phyloP scores from a whole-genome alignment of 2,329 filamentous ascomycete genomes.

The Magnaporthiopsis incrustans region DNA sequence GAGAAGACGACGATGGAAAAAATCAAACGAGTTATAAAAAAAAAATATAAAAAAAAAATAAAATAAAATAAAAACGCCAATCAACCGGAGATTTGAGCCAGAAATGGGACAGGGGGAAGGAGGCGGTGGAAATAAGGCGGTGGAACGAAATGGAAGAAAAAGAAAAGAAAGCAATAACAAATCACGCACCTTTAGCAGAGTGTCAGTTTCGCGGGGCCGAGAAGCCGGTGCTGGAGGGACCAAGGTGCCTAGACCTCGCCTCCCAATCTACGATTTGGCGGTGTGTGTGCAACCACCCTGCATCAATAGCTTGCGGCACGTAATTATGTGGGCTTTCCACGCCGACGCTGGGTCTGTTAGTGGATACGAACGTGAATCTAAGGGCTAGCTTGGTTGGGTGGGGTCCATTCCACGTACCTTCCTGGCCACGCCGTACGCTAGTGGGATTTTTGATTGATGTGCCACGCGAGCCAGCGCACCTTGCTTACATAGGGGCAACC shows the following conservation, averaged over 20 bases:
- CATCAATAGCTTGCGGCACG: background rate
- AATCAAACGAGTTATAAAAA: background rate
- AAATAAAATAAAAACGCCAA: background rate
- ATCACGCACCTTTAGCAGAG: background rate
- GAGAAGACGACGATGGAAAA: background rate
- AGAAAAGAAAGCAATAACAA: background rate
- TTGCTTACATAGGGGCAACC: background rate
- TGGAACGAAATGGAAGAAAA: background rate
- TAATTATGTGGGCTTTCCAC: no score
- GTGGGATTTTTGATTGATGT: background rate
- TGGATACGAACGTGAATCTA: background rate
- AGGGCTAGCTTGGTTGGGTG: no score
- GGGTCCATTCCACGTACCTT: no score
- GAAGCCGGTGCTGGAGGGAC: background rate
- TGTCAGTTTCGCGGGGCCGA: background rate
- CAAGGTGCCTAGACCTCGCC: background rate
- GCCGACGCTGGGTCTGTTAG: background rate
- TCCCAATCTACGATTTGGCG: background rate
- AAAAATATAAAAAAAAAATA: background rate
- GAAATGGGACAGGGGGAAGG: background rate
- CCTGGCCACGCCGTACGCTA: background rate
- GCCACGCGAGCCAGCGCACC: background rate
- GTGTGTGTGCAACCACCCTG: background rate
- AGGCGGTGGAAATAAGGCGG: background rate
- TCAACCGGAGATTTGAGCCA: background rate